Base-by-base conservation (phyloP, 176 grass and related monocot genomes). In the Bothriochloa decipiens region DNA sequence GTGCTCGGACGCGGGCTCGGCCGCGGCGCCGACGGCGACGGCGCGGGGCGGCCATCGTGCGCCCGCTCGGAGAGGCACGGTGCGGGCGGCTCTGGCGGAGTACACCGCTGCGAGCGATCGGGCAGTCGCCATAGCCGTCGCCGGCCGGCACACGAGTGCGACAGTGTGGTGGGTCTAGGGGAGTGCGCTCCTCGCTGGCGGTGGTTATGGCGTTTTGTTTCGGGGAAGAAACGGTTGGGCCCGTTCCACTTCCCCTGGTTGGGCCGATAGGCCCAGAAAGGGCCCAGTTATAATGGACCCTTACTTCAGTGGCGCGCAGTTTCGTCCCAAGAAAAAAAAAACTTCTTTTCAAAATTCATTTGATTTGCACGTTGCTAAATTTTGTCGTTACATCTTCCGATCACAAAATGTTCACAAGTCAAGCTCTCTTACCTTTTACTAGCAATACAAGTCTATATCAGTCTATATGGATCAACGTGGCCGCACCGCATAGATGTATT, bases 71-170 rank as follows among this genome's bases (percentile, higher is more conserved):
- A 10, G 22, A 35, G 22, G 9, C 9, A 2, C 55, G 13, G 16
- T 7, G 6, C 15, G 68, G 17, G 45, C 3, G 42, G 32, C 23
- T 9, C 33, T 20, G 5, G 74, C 8, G 27, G 81, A 81, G 65
- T 41, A 64, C 12, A 83, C 28, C 8, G 26, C 17, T 25, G 89
- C 78, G 4, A 87, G 46, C 82, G 68, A 83, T 65, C 53, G 83
- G 74, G 29, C 70, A 39, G 78, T 88, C 87, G 82, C 89, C 94
- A 97, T 97, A 75, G 86, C 53, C 25, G 74, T 60, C 39, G 64
- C 47, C 70, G 76, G 83, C 73, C 73, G 68, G 81, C 17, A 4
- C 33, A 16, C 17, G 29, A 39, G 27, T 20, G 5, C 15, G 72
- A 50, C 43, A 29, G 55, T 28, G 17, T 0, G 25, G 5, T 8